phyloP scores from a whole-genome alignment of 2,329 filamentous ascomycete genomes.

The Endothia cerciana region DNA sequence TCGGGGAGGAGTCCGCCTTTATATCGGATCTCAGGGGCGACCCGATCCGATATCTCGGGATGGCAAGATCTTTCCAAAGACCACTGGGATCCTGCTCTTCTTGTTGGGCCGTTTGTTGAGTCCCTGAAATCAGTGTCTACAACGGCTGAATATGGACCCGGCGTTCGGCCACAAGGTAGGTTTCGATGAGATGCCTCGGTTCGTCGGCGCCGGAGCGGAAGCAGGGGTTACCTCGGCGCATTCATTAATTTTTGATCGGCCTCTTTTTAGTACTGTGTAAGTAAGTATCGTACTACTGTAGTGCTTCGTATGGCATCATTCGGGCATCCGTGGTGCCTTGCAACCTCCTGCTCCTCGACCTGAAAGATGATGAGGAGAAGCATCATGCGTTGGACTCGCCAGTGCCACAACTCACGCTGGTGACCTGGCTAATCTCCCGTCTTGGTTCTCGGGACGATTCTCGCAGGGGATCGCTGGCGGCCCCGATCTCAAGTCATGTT shows the following conservation, averaged over 20 bases:
- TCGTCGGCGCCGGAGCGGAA: slow-evolving; percentile 14
- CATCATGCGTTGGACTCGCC: too few species aligned
- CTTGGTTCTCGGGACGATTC: too few species aligned
- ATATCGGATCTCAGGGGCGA: slow-evolving; percentile 7
- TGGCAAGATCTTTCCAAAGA: not conserved
- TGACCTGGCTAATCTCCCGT: too few species aligned
- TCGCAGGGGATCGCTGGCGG: too few species aligned
- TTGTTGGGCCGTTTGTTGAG: slow-evolving; percentile 25
- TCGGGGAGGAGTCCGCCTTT: slow-evolving; percentile 15
- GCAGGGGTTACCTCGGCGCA: not conserved
- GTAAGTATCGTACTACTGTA: too few species aligned
- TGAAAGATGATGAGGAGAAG: too few species aligned
- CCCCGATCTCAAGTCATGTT: too few species aligned
- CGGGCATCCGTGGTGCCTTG: not conserved
- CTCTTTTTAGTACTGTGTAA: not conserved
- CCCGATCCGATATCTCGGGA: not conserved
- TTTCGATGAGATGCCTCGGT: slow-evolving; percentile 22
- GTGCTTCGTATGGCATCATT: not conserved
- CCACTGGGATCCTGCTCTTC: not conserved
- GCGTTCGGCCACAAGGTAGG: slow-evolving; percentile 16
- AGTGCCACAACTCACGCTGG: too few species aligned
- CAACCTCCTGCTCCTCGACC: too few species aligned
- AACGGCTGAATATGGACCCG: not conserved
- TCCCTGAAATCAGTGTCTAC: not conserved
- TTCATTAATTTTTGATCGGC: not conserved